These are phyloP conservation scores for Cucumis melo DNA, from an alignment of 306 rosid species.

Conservation along the genomic window DNA sequence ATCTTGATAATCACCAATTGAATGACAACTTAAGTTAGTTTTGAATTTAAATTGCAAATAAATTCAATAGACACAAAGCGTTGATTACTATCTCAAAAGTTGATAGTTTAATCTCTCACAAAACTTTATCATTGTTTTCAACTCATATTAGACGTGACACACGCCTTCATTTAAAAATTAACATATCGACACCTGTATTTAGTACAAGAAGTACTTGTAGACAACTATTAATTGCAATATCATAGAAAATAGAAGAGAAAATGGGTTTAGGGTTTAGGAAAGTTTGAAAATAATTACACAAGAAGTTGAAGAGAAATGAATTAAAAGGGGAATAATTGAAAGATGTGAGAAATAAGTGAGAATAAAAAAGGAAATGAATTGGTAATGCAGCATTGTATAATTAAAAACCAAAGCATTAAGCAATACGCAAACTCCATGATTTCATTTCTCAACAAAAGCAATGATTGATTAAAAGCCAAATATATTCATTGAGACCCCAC, in stretches of 20 bases:
- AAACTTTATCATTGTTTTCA: no score
- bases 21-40: no score
- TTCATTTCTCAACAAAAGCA: neutral
- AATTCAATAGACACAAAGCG: no score
- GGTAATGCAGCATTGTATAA: neutral
- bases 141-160: no score
- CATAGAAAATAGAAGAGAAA: no score
- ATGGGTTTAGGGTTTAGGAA: neutral
- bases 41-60: no score
- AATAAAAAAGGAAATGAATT: neutral
- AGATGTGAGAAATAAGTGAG: neutral
- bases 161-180: no score
- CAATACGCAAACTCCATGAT: neutral
- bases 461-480: neutral
- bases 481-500: slow-evolving; percentile 2
- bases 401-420: neutral
- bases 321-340: neutral
- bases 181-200: no score
- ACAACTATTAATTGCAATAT: neutral
- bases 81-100: no score
- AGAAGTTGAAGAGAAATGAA: neutral
- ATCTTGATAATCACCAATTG: no score
- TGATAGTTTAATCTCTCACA: no score
- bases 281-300: neutral
- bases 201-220: no score